A percentile compares a stretch with the other conserved stretches of the same genome.
Evolutionary conservation across 129 eudicot genomes (phyloP).

Genomic region (Apium graveolens): DNA sequence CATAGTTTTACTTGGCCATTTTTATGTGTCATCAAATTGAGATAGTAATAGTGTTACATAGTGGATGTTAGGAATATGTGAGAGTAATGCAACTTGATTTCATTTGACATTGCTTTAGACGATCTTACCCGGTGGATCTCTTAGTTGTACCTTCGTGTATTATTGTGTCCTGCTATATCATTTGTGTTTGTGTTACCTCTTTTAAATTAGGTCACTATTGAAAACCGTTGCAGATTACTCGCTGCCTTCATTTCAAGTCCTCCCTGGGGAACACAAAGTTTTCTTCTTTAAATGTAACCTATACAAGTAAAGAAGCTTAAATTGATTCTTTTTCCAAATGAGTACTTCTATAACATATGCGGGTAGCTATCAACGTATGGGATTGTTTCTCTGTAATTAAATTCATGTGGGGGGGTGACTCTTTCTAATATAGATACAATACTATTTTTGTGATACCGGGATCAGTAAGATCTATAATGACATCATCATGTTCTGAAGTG

Average conservation of each 20-base stretch:
- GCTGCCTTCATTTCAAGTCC: not conserved
- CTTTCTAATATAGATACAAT: too few relatives aligned
- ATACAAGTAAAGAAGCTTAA: too few relatives aligned
- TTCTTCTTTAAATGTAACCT: too few relatives aligned
- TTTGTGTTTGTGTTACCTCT: not conserved
- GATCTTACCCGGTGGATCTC: too few relatives aligned
- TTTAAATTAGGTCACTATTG: not conserved
- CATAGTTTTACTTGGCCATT: not conserved
- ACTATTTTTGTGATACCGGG: too few relatives aligned
- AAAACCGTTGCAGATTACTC: not conserved
- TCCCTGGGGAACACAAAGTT: too few relatives aligned
- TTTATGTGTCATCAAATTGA: not conserved
- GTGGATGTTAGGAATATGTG: not conserved
- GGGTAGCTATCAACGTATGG: too few relatives aligned
- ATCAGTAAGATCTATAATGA: too few relatives aligned
- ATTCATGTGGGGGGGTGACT: too few relatives aligned
- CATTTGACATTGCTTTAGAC: not conserved
- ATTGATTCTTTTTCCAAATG: too few relatives aligned
- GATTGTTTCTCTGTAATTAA: too few relatives aligned
- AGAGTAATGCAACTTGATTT: not conserved
- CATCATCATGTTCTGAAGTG: not conserved
- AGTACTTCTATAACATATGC: too few relatives aligned
- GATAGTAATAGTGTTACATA: not conserved
- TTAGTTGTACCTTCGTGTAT: not conserved
- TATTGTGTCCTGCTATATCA: not conserved